A percentile compares a stretch with the other conserved stretches of the same genome.
Conservation (phyloP, 2,329 filamentous ascomycete genomes). For the Huntiella moniliformis region DNA sequence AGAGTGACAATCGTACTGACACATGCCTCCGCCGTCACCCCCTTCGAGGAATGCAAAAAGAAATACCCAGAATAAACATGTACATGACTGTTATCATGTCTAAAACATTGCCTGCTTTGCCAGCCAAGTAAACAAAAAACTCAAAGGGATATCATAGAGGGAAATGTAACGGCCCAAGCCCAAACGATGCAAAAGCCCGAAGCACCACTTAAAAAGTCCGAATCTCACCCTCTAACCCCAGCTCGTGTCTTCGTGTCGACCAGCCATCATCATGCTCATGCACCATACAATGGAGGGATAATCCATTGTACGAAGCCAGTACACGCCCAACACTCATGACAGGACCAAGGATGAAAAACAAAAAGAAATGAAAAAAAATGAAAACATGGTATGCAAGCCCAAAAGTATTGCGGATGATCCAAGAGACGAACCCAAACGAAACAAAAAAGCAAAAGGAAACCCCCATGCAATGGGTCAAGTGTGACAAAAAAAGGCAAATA, state of each 20-base stretch:
- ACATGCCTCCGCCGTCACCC: slow-evolving; percentile 16
- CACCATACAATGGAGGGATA: no score
- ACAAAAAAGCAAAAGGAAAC: slow-evolving; percentile 6
- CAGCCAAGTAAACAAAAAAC: slow-evolving; percentile 4
- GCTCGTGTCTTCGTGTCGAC: no score
- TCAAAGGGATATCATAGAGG: no score
- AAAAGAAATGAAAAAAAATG: slow-evolving; percentile 7
- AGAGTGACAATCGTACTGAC: slow-evolving; percentile 16
- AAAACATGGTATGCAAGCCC: slow-evolving; percentile 4
- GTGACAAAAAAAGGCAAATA: slow-evolving; percentile 4
- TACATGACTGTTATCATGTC: no score
- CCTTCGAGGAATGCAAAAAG: slow-evolving; percentile 21
- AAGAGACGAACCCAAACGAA: not conserved
- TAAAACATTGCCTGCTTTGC: no score
- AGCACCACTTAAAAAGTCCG: no score
- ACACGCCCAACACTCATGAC: no score
- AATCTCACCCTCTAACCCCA: no score
- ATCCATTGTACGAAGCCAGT: no score
- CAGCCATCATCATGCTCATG: no score
- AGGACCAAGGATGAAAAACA: not conserved
- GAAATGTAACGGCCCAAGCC: no score
- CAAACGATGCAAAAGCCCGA: no score
- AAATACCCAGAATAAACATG: slow-evolving; percentile 4
- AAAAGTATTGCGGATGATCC: slow-evolving; percentile 4
- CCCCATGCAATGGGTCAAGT: not conserved